A percentile compares a stretch with the other conserved stretches of the same genome.
Evolutionary conservation across 2,329 filamentous ascomycete species (phyloP).

Genomic region (Penicillium sp.): DNA sequence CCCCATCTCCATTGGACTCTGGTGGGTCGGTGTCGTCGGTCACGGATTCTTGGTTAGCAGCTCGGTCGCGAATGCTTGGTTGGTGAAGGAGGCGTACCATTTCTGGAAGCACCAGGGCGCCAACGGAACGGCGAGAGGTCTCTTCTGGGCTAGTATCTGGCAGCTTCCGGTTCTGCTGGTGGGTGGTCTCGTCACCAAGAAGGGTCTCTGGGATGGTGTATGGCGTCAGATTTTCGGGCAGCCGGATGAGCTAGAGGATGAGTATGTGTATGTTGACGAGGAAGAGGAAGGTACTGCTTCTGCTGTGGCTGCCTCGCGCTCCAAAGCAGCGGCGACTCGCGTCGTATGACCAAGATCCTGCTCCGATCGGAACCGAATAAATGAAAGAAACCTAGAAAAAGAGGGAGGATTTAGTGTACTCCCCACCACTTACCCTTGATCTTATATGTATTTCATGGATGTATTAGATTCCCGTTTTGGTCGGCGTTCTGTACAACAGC

Average conservation of each 20-base stretch:
- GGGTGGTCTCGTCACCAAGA: constrained; percentile 83
- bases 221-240: constrained; percentile 59
- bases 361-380: too few relatives aligned
- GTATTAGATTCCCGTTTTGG: too few relatives aligned
- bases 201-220: constrained; percentile 75
- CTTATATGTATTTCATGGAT: too few relatives aligned
- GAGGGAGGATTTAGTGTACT: too few relatives aligned
- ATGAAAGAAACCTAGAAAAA: too few relatives aligned
- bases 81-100: constrained; percentile 65
- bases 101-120: constrained; percentile 75
- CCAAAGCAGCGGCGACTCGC: too few relatives aligned
- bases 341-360: too few relatives aligned
- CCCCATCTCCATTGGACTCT: constrained; percentile 73
- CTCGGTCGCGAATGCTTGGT: constrained; percentile 74
- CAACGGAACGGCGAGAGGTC: constrained; percentile 66
- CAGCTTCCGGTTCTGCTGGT: constrained; percentile 85
- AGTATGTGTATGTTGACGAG: constrained; percentile 53
- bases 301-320: too few relatives aligned
- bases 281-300: constrained; percentile 37
- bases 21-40: constrained; percentile 71
- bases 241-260: constrained; percentile 47
- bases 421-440: too few relatives aligned
- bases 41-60: constrained; percentile 76
- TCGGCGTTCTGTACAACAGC: too few relatives aligned
- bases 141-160: constrained; percentile 99